phyloP scores from a whole-genome alignment of 768 basidiomycete genomes.

The Psilocybe sp. region DNA sequence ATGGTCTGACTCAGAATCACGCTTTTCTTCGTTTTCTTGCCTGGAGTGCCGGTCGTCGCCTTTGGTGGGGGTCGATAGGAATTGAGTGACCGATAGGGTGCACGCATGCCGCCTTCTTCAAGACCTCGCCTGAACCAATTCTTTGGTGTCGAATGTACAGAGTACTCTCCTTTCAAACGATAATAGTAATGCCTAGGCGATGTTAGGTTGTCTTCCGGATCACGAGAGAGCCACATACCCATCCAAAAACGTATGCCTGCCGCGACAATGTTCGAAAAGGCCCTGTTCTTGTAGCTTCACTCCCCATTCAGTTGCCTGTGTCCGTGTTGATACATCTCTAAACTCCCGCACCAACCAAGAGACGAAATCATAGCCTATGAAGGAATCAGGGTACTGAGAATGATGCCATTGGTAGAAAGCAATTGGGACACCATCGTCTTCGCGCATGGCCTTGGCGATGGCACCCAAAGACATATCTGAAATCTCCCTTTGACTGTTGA shows the following conservation, averaged over 20 bases:
- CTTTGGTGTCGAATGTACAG: slow-evolving; percentile 63
- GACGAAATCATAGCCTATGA: slow-evolving; percentile 87
- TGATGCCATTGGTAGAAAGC: slow-evolving; percentile 85
- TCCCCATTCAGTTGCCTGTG: slow-evolving; percentile 81
- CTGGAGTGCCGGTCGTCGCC: slow-evolving; percentile 23
- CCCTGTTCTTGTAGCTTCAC: slow-evolving; percentile 75
- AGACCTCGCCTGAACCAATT: slow-evolving; percentile 65
- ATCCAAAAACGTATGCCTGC: slow-evolving; percentile 81
- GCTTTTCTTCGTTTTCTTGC: slow-evolving; percentile 52
- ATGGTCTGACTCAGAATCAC: slow-evolving; percentile 85
- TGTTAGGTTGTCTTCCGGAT: slow-evolving; percentile 1
- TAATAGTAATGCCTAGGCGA: slow-evolving; percentile 80
- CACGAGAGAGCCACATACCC: slow-evolving; percentile 48
- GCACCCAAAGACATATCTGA: slow-evolving; percentile 57
- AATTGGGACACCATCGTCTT: slow-evolving; percentile 81
- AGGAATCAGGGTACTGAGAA: slow-evolving; percentile 71
- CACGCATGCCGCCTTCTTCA: slow-evolving; percentile 34
- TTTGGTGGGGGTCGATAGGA: slow-evolving; percentile 8
- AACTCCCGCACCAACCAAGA: slow-evolving; percentile 93
- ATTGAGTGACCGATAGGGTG: slow-evolving; percentile 8
- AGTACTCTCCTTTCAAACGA: slow-evolving; percentile 74
- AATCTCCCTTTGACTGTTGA: slow-evolving; percentile 75
- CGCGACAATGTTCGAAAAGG: slow-evolving; percentile 80
- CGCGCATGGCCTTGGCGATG: slow-evolving; percentile 83
- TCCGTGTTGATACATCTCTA: slow-evolving; percentile 79